Conservation (phyloP, 345 rosid species). For the Hypericum perforatum region DNA sequence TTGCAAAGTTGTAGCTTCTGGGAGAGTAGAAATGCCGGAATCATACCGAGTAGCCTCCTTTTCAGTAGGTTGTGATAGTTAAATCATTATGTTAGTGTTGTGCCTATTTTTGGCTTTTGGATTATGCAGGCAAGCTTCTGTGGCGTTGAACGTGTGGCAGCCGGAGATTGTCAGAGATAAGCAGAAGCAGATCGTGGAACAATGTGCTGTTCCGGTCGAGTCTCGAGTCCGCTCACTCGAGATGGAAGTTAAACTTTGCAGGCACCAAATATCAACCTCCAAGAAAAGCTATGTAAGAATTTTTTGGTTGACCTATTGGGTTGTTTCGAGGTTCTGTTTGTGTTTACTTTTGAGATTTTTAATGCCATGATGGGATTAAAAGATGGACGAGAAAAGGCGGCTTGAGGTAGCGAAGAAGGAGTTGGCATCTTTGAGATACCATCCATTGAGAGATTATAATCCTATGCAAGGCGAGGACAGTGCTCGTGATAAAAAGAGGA, state of each 20-base stretch:
- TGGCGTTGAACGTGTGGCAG: conserved; percentile 94
- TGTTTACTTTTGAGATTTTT: too few relatives aligned
- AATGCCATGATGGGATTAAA: too few relatives aligned
- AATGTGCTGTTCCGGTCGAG: conserved; percentile 56
- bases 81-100: background rate
- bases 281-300: conserved; percentile 47
- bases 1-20: too few relatives aligned
- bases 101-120: background rate
- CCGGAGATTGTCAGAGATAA: conserved; percentile 57
- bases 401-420: conserved; percentile 45
- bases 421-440: conserved; percentile 60
- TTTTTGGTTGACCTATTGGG: too few relatives aligned
- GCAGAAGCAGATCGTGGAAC: conserved; percentile 73
- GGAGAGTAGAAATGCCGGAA: too few relatives aligned
- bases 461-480: too few relatives aligned
- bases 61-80: background rate
- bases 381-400: conserved; percentile 50
- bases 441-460: conserved; percentile 34
- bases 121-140: conserved; percentile 69
- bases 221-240: conserved; percentile 47
- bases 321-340: too few relatives aligned
- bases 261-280: conserved; percentile 46
- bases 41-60: too few relatives aligned
- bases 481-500: too few relatives aligned
- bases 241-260: conserved; percentile 83